Conservation (phyloP, 805 yeast species). For the Candida ficus region DNA sequence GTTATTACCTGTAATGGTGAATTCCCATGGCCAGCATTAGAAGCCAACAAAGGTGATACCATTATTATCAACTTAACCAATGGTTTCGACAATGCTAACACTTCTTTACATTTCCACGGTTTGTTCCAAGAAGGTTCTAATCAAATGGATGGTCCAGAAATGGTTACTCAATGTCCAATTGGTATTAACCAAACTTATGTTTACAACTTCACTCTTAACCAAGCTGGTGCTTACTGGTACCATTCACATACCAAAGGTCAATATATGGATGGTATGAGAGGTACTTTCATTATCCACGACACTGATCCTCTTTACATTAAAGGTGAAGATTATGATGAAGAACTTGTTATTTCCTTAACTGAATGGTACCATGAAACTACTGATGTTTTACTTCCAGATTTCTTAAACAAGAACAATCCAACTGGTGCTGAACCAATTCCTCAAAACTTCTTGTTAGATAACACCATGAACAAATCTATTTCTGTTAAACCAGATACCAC, state of each 20-base stretch:
- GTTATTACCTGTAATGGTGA: conserved; percentile 55
- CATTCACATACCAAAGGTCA: conserved; percentile 47
- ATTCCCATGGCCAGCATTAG: conserved; percentile 47
- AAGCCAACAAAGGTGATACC: conserved; percentile 37
- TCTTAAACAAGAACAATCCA: conserved; percentile 77
- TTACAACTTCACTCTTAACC: conserved; percentile 38
- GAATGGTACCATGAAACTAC: conserved; percentile 84
- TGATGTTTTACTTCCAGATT: conserved; percentile 43
- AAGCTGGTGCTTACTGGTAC: conserved; percentile 51
- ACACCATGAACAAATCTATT: conserved; percentile 75
- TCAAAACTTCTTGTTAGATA: conserved; percentile 70
- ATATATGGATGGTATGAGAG: conserved; percentile 43
- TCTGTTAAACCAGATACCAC: conserved; percentile 79
- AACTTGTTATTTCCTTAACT: conserved; percentile 56
- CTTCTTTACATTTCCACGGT: conserved; percentile 55
- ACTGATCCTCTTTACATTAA: conserved; percentile 48
- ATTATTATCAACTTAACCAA: conserved; percentile 37
- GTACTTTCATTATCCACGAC: conserved; percentile 57
- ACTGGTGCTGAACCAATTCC: conserved; percentile 99
- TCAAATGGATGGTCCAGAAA: conserved; percentile 47
- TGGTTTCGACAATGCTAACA: conserved; percentile 33
- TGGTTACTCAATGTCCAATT: conserved; percentile 46
- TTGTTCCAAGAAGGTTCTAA: conserved; percentile 40
- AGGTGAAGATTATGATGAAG: conserved; percentile 66
- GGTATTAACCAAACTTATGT: conserved; percentile 35